These are phyloP conservation scores for Nicotiana knightiana DNA, from an alignment of 257 asterid species.

Conservation along the genomic window DNA sequence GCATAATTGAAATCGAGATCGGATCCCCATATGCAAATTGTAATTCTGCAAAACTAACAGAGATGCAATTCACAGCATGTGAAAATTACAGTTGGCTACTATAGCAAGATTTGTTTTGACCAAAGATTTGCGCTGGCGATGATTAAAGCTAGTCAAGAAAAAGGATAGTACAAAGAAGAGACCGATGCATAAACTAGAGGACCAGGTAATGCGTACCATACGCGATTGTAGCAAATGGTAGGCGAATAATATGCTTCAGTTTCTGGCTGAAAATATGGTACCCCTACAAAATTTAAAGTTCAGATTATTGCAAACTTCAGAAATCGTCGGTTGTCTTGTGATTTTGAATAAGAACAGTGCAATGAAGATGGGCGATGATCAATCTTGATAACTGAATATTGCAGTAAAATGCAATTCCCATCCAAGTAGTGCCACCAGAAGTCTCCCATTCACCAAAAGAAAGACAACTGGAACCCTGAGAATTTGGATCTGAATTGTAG, in stretches of 20 bases:
- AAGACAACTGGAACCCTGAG: neutral
- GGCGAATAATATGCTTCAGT: conserved; percentile 84
- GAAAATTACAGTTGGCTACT: neutral
- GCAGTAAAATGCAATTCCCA: neutral
- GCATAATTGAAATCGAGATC: neutral
- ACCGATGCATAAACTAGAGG: neutral
- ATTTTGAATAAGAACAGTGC: neutral
- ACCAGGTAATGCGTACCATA: conserved; percentile 52
- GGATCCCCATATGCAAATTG: neutral
- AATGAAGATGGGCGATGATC: conserved; percentile 1
- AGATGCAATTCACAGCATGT: neutral
- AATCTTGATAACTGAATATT: conserved; percentile 8
- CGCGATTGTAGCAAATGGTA: conserved; percentile 79
- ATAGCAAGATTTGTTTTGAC: neutral
- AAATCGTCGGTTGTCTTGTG: neutral
- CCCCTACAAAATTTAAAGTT: conserved; percentile 54
- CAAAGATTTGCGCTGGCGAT: neutral
- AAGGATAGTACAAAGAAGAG: neutral
- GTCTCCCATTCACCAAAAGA: neutral
- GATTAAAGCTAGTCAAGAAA: neutral
- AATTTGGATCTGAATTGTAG: neutral
- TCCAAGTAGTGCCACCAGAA: neutral
- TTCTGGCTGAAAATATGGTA: conserved; percentile 96
- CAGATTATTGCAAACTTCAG: neutral
- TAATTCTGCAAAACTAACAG: neutral